phyloP scores from a whole-genome alignment of 345 rosid genomes.

The Clausena lansium region DNA sequence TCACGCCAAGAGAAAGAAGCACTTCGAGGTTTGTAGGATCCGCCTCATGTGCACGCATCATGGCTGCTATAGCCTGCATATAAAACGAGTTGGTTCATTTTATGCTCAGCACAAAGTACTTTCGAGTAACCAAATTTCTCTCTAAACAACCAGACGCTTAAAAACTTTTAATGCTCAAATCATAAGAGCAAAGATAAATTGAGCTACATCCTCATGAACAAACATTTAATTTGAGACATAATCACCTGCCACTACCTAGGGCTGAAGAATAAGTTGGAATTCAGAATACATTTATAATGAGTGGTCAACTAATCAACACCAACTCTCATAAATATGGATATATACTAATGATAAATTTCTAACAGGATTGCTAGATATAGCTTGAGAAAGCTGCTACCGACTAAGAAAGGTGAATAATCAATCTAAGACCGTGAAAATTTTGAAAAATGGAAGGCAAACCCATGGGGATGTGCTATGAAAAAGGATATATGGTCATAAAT shows the following conservation, averaged over 20 bases:
- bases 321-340: background rate
- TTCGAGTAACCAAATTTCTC: background rate
- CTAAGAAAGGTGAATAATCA: background rate
- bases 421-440: background rate
- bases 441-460: background rate
- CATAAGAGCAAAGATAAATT: background rate
- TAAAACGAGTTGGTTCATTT: constrained; percentile 14
- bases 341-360: background rate
- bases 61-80: constrained; percentile 96
- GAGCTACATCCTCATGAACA: background rate
- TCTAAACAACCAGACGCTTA: background rate
- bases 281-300: background rate
- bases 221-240: background rate
- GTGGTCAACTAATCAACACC: background rate
- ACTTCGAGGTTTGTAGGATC: constrained; percentile 95
- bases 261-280: background rate
- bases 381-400: background rate
- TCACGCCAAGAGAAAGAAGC: constrained; percentile 98
- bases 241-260: background rate
- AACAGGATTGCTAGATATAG: background rate
- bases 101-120: background rate
- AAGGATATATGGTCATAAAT: background rate
- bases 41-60: constrained; percentile 98
- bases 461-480: background rate
- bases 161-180: background rate